These are phyloP conservation scores for Podospora didyma DNA, from an alignment of 495 filamentous ascomycete species.

Conservation along the genomic window DNA sequence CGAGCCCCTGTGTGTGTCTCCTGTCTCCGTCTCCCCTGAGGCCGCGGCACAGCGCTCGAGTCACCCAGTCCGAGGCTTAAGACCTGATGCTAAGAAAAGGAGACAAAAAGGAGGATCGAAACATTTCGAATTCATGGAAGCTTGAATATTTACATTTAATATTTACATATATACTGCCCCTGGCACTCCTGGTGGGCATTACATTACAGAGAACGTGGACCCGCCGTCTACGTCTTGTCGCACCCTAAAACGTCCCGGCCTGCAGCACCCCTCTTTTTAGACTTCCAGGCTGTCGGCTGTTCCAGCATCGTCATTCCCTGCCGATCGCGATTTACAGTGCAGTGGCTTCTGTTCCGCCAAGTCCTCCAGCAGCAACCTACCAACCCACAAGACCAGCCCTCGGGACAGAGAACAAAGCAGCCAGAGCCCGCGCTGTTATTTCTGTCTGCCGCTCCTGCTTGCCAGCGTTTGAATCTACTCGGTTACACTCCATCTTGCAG, in stretches of 20 bases:
- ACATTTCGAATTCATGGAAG: not conserved
- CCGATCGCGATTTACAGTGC: constrained; percentile 16
- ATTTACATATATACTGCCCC: too few species aligned
- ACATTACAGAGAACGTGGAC: not conserved
- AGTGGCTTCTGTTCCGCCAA: too few species aligned
- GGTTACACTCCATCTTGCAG: not conserved
- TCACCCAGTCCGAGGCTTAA: too few species aligned
- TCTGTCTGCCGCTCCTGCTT: too few species aligned
- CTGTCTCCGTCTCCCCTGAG: not conserved
- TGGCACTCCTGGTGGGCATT: too few species aligned
- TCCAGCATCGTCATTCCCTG: constrained; percentile 30
- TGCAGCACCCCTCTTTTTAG: constrained; percentile 10
- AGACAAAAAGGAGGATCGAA: not conserved
- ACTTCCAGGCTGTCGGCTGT: constrained; percentile 5
- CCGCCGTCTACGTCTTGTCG: constrained; percentile 12
- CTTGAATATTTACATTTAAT: too few species aligned
- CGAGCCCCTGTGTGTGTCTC: not conserved
- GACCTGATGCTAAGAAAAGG: not conserved
- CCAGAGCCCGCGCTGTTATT: not conserved
- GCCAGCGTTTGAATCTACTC: too few species aligned
- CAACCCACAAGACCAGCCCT: not conserved
- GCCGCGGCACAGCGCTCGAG: not conserved
- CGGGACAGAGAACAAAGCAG: constrained; percentile 14
- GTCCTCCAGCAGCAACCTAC: not conserved
- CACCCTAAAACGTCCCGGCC: constrained; percentile 1